Evolutionary conservation across 169 alveolate species (phyloP).

Genomic region (Neospora caninum): DNA sequence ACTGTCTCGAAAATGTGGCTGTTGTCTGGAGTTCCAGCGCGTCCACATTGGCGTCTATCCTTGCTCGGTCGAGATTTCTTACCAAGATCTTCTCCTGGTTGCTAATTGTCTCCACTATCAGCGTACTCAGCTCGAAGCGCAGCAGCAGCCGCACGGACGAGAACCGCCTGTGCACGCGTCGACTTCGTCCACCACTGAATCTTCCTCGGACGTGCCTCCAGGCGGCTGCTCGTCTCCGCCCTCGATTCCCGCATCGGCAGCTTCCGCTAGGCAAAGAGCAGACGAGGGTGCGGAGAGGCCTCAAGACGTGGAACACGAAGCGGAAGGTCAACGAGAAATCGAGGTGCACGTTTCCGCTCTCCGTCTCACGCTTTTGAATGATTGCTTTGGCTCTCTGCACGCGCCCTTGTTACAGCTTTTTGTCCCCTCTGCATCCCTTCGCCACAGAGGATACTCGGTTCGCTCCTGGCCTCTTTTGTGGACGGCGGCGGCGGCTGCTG

Average conservation of each 20-base stretch:
- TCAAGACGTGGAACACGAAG: neutral
- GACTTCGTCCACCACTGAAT: neutral
- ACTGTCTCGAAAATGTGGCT: neutral
- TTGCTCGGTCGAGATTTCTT: constrained; percentile 18
- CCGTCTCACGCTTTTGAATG: constrained; percentile 59
- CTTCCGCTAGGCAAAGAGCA: neutral
- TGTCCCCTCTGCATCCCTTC: constrained; percentile 43
- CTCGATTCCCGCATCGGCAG: neutral
- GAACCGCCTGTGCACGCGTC: neutral
- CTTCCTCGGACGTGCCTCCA: neutral
- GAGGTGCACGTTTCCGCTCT: constrained; percentile 24
- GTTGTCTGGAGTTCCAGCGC: neutral
- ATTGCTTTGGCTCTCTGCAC: constrained; percentile 48
- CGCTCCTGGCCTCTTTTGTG: neutral
- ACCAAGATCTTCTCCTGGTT: constrained; percentile 7
- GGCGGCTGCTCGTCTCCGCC: neutral
- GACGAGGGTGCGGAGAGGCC: neutral
- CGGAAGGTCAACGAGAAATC: neutral
- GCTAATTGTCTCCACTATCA: neutral
- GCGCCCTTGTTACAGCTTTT: constrained; percentile 60
- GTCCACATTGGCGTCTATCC: constrained; percentile 18
- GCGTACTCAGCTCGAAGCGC: neutral
- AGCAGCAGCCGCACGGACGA: neutral
- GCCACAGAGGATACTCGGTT: constrained; percentile 21
- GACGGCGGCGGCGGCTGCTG: constrained; percentile 28